These are phyloP conservation scores for Phytophthora pluvialis DNA, from an alignment of 352 stramenopile genomes.

Conservation along the genomic window DNA sequence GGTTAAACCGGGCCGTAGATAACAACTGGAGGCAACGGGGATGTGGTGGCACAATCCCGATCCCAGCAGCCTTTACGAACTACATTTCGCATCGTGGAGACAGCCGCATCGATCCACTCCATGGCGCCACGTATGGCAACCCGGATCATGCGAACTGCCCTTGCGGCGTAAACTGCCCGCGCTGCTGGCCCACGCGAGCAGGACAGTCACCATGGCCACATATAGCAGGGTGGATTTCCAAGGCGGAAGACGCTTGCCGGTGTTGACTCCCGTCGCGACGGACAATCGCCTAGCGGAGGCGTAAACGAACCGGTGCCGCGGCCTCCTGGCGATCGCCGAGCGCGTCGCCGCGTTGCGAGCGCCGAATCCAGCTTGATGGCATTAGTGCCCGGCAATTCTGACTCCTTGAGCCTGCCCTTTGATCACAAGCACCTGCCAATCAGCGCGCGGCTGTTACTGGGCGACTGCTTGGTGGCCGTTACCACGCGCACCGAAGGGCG, in stretches of 20 bases:
- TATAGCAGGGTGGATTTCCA: background rate
- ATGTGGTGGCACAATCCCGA: background rate
- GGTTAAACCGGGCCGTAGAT: background rate
- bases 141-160: slow-evolving; percentile 12
- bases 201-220: background rate
- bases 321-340: slow-evolving; percentile 8
- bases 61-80: background rate
- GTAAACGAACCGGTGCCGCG: slow-evolving; percentile 11
- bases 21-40: background rate
- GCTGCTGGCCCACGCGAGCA: slow-evolving; percentile 2
- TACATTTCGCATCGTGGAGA: slow-evolving; percentile 2
- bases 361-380: slow-evolving; percentile 18
- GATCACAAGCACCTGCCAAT: slow-evolving; percentile 1
- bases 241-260: background rate
- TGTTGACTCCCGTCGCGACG: slow-evolving; percentile 16
- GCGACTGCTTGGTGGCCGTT: background rate
- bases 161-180: slow-evolving; percentile 22
- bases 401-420: slow-evolving; percentile 16
- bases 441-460: background rate
- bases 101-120: slow-evolving; percentile 9
- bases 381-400: slow-evolving; percentile 26
- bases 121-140: slow-evolving; percentile 12
- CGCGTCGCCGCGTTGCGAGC: slow-evolving; percentile 22
- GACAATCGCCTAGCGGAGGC: slow-evolving; percentile 4
- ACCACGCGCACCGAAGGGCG: background rate